These are phyloP conservation scores for Colletotrichum cereale DNA, from an alignment of 2,329 filamentous ascomycete genomes.

Conservation along the genomic window DNA sequence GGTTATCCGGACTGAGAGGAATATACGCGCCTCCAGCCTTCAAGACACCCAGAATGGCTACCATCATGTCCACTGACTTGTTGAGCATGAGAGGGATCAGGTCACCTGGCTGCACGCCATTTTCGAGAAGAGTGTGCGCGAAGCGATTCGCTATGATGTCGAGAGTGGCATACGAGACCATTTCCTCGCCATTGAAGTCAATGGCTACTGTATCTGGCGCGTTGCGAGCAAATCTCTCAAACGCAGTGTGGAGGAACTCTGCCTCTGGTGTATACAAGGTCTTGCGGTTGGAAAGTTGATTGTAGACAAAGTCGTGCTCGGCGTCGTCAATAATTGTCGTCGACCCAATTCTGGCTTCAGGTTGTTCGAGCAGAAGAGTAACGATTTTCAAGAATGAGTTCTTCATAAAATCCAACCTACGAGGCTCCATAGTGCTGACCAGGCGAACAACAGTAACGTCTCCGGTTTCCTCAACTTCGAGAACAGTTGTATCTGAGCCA, in stretches of 20 bases:
- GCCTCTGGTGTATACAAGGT: constrained; percentile 10
- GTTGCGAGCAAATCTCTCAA: constrained; percentile 21
- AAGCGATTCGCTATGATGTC: constrained; percentile 17
- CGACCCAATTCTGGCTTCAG: constrained; percentile 1
- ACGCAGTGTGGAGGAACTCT: constrained; percentile 28
- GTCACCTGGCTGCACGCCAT: constrained; percentile 19
- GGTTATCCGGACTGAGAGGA: constrained; percentile 43
- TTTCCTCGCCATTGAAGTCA: constrained; percentile 20
- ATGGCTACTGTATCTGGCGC: constrained; percentile 20
- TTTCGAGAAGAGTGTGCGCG: constrained; percentile 7
- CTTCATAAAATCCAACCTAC: constrained; percentile 24
- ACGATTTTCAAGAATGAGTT: constrained; percentile 23
- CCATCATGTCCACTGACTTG: constrained; percentile 41
- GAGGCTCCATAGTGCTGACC: constrained; percentile 25
- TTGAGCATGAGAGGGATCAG: constrained; percentile 27
- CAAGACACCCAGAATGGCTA: constrained; percentile 41
- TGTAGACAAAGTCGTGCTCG: constrained; percentile 14
- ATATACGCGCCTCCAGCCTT: constrained; percentile 42
- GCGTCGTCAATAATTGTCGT: constrained; percentile 12
- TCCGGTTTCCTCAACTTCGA: constrained; percentile 7
- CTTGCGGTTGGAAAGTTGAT: constrained; percentile 15
- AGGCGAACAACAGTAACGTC: constrained; percentile 9
- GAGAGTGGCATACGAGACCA: constrained; percentile 24
- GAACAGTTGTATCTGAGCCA: constrained; percentile 6
- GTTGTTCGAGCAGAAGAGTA: constrained; percentile 11